Percentiles rank a stretch among this genome's conserved stretches.
phyloP scores from a whole-genome alignment of 345 rosid genomes.

The Eucalyptus virginea region DNA sequence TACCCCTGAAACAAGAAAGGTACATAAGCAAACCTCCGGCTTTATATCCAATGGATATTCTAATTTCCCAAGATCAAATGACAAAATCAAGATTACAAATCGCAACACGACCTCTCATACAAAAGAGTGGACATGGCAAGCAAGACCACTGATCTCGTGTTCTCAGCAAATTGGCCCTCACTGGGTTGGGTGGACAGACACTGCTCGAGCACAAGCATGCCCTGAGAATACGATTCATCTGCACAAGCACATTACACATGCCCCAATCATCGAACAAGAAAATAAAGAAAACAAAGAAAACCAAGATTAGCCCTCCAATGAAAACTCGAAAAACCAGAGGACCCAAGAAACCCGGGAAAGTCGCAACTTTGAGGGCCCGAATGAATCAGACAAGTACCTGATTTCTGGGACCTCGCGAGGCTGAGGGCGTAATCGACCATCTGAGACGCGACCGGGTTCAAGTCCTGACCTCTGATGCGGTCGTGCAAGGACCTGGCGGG shows the following conservation, averaged over 20 bases:
- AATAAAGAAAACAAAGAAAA: neutral
- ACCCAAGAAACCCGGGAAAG: neutral
- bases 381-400: conserved; percentile 29
- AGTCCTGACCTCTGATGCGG: conserved; percentile 19
- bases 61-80: neutral
- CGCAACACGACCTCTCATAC: conserved; percentile 38
- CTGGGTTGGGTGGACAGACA: conserved; percentile 47
- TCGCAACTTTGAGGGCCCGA: neutral
- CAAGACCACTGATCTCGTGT: conserved; percentile 49
- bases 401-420: conserved; percentile 51
- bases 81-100: neutral
- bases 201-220: conserved; percentile 76
- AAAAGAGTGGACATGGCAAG: conserved; percentile 79
- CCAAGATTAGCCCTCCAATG: neutral
- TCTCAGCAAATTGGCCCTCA: conserved; percentile 33
- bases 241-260: neutral
- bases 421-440: conserved; percentile 87
- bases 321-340: neutral
- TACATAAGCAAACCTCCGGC: neutral
- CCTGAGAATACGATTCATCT: conserved; percentile 79
- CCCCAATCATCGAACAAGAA: neutral
- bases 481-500: conserved; percentile 36
- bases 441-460: conserved; percentile 67
- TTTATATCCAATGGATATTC: neutral
- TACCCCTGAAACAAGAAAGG: conserved; percentile 25